phyloP scores from a whole-genome alignment of 805 yeast genomes.

The Wickerhamomyces silvicola region DNA sequence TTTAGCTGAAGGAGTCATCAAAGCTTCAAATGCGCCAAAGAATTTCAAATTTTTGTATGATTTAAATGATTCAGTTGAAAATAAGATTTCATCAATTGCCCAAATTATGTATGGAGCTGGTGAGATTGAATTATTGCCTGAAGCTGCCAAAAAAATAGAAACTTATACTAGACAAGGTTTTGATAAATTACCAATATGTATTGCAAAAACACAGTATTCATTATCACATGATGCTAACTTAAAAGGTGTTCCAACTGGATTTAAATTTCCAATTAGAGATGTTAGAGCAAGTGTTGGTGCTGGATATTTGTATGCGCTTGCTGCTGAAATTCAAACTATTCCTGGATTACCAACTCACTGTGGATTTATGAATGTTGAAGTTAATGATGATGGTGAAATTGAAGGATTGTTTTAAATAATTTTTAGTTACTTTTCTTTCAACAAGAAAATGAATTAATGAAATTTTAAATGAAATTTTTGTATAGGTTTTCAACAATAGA shows the following conservation, averaged over 20 bases:
- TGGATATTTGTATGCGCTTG: conserved; percentile 91
- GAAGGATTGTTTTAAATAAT: conserved; percentile 84
- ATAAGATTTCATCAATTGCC: conserved; percentile 74
- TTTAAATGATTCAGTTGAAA: conserved; percentile 65
- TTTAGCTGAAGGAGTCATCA: conserved; percentile 77
- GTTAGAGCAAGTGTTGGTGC: conserved; percentile 95
- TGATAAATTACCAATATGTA: conserved; percentile 87
- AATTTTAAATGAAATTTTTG: too few relatives aligned
- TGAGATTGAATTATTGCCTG: conserved; percentile 71
- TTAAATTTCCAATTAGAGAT: conserved; percentile 90
- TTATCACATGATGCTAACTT: conserved; percentile 88
- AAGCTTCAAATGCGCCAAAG: conserved; percentile 50
- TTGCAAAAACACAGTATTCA: conserved; percentile 96
- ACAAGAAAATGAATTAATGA: too few relatives aligned
- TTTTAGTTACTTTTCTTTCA: not conserved
- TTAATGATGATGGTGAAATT: conserved; percentile 81
- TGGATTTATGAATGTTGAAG: conserved; percentile 96
- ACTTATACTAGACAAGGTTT: conserved; percentile 83
- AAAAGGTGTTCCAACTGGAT: conserved; percentile 94
- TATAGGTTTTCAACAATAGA: too few relatives aligned
- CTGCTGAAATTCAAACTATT: conserved; percentile 94
- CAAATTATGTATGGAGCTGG: conserved; percentile 90
- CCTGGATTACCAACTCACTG: conserved; percentile 96
- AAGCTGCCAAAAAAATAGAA: conserved; percentile 76
- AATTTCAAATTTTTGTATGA: conserved; percentile 63